Percentiles rank a stretch among this genome's conserved stretches.
phyloP scores from a whole-genome alignment of 306 rosid species.

The Quercus agrifolia region DNA sequence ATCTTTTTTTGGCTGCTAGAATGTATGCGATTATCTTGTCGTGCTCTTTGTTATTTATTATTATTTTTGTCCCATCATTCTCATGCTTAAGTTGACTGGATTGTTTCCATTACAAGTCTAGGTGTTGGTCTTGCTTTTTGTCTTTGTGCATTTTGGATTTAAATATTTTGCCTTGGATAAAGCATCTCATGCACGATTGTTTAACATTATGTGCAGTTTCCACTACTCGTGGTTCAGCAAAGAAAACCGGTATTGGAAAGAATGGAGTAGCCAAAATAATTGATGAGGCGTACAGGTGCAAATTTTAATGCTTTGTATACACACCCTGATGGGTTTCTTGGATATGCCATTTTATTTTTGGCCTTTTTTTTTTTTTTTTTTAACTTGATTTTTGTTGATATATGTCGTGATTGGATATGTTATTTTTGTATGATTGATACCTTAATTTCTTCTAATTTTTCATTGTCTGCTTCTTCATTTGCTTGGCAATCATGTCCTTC shows the following conservation, averaged over 20 bases:
- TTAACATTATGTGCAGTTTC: conserved; percentile 1
- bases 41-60: neutral
- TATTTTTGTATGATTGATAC: neutral
- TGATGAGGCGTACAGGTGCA: neutral
- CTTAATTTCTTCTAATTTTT: neutral
- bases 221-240: neutral
- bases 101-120: neutral
- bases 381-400: neutral
- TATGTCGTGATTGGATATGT: neutral
- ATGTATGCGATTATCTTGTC: neutral
- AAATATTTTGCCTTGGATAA: neutral
- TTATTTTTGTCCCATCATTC: neutral
- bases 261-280: neutral
- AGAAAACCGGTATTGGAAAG: neutral
- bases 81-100: neutral
- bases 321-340: neutral
- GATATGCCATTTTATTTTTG: neutral
- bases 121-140: neutral
- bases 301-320: neutral
- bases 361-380: neutral
- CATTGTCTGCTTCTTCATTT: neutral
- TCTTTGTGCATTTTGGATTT: neutral
- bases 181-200: neutral
- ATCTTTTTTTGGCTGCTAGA: neutral
- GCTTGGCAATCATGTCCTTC: neutral